Base-by-base conservation (phyloP, 202 grass and related monocot genomes). In the Carex arenaria region DNA sequence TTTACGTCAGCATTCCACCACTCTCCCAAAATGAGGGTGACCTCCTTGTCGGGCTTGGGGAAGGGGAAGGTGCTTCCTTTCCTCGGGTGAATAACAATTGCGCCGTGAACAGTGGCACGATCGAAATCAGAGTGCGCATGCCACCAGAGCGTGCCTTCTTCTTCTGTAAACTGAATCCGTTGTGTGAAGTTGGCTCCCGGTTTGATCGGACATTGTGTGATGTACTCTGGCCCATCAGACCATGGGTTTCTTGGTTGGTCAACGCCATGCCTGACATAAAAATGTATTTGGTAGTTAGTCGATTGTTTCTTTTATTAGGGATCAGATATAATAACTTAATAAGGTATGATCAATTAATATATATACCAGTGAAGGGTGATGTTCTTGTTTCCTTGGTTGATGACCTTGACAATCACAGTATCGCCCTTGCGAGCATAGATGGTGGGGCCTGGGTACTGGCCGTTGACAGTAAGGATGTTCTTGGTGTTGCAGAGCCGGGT, bases 141-240 rank as follows among this genome's bases (percentile, higher is more conserved):
- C 88, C 93, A 94, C 93, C 90, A 94, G 1, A 92, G 22, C 0
- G 92, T 94, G 68, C 92, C 92, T 30, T 92, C 93, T 47, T 90
- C 90, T 31, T 69, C 63, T 17, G 82, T 87, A 15, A 95, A 79
- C 14, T 84, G 20, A 19, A 95, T 70, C 5, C 15, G 70, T 81
- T 92, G 88, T 3, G 85, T 92, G 82, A 94, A 89, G 72, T 82
- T 89, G 32, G 72, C 84, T 28, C 93, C 90, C 0, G 93, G 86
- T 36, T 68, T 84, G 42, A 94, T 94, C 22, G 89, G 87, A 10
- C 92, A 94, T 47, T 91, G 92, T 0, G 89, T 94, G 36, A 94
- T 91, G 76, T 89, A 89, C 82, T 79, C 86, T 4, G 93, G 88
- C 1, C 93, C 90, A 4, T 92, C 88, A 1, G 64, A 87, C 90